Percentiles rank a stretch among this genome's conserved stretches.
phyloP scores from a whole-genome alignment of 495 filamentous ascomycete genomes.

The Cercophora samala region DNA sequence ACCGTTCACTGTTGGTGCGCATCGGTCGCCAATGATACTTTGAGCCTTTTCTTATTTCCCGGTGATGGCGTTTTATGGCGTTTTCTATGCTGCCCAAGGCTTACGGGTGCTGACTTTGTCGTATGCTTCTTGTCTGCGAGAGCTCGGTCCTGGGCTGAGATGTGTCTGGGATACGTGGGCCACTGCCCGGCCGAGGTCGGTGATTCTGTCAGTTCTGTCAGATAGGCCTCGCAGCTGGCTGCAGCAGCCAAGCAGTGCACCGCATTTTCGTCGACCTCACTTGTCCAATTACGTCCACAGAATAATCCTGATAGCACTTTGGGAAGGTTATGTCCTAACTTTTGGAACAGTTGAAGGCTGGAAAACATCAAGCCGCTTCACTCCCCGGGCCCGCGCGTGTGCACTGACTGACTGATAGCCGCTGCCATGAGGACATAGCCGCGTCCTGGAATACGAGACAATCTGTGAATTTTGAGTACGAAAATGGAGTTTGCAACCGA shows the following conservation, averaged over 20 bases:
- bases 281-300: not conserved
- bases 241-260: slow-evolving; percentile 2
- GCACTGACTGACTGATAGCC: not conserved
- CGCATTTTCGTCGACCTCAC: not conserved
- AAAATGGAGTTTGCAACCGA: not conserved
- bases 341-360: not conserved
- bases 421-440: not conserved
- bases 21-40: not conserved
- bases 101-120: not conserved
- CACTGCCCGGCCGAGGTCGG: slow-evolving; percentile 7
- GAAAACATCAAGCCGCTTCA: not conserved
- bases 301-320: not conserved
- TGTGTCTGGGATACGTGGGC: slow-evolving; percentile 10
- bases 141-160: slow-evolving; percentile 5
- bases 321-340: not conserved
- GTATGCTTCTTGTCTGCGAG: not conserved
- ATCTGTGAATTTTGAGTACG: not conserved
- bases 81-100: not conserved
- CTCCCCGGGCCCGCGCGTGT: not conserved
- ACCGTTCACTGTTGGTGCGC: not conserved
- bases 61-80: not conserved
- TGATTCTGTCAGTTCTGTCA: slow-evolving; percentile 9
- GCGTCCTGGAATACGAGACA: not conserved
- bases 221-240: not conserved
- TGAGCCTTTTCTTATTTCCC: not conserved